These are phyloP conservation scores for Phylloporus scabripes DNA, from an alignment of 768 basidiomycete species.

Conservation along the genomic window DNA sequence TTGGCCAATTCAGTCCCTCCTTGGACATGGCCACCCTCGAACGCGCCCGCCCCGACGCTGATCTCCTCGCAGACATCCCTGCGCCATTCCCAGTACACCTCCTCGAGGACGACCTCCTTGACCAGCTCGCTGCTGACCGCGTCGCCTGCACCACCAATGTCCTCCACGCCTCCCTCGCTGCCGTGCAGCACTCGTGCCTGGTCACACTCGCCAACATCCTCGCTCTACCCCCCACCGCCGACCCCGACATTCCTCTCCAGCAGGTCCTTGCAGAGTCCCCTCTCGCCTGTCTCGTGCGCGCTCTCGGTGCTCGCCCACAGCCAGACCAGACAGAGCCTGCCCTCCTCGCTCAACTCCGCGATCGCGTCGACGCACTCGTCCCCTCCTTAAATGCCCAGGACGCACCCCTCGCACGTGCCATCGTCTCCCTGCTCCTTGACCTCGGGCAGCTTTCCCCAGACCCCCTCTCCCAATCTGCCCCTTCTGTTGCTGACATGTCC, in stretches of 20 bases:
- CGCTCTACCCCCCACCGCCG: slow-evolving; percentile 27
- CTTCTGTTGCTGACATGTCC: slow-evolving; percentile 5
- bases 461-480: slow-evolving; percentile 15
- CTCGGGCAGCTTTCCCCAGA: slow-evolving; percentile 50
- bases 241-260: slow-evolving; percentile 4
- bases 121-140: slow-evolving; percentile 19
- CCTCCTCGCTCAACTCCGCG: slow-evolving; percentile 55
- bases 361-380: slow-evolving; percentile 46
- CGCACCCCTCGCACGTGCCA: slow-evolving; percentile 57
- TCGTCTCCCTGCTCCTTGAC: slow-evolving; percentile 65
- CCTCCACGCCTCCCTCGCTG: slow-evolving; percentile 64
- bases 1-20: background rate
- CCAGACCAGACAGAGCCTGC: slow-evolving; percentile 37
- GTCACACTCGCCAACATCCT: slow-evolving; percentile 70
- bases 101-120: slow-evolving; percentile 13
- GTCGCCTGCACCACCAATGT: slow-evolving; percentile 17
- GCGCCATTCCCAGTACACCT: slow-evolving; percentile 20
- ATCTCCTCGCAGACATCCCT: slow-evolving; percentile 12
- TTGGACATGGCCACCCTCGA: slow-evolving; percentile 26
- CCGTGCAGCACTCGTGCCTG: slow-evolving; percentile 69
- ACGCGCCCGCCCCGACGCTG: slow-evolving; percentile 6
- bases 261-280: slow-evolving; percentile 15
- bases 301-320: slow-evolving; percentile 14
- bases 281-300: slow-evolving; percentile 16
- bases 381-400: slow-evolving; percentile 44